Evolutionary conservation across 306 rosid species (phyloP), one percentile per base, ranked within the genome.

Genomic region (Cucurbita argyrosperma): DNA sequence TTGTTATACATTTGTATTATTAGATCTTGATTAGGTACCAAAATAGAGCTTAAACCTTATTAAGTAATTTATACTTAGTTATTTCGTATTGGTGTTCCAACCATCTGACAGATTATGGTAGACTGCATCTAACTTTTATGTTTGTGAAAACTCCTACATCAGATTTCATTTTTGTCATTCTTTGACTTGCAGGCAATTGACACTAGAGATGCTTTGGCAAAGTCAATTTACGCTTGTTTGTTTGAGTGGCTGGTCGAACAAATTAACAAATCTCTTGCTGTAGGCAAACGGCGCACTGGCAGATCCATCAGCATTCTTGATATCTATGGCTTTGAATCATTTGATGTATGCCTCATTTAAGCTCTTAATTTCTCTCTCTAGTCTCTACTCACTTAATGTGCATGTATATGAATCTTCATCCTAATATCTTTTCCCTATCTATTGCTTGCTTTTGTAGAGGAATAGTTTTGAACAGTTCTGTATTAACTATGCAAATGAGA

Each of bases 391-490:
- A 47, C 50, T 52, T 50, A 15, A 52, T 51, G 23, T 21, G 23
- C 23, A 21, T 21, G 23, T 21, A 21, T 21, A 21, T 21, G 23
- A 21, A 21, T 21, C 62, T 49, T 57, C 23, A 63, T 55, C 57
- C 77, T 74, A 58, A 61, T 58, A 74, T 79, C 42, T 76, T 74
- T 64, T 56, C 62, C 67, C 35, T 72, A 16, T 70, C 40, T 14
- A 47, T 47, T 55, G 7, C 35, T 52, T 64, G 19, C 71, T 77
- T 83, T 45, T 76, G 66, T 83, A 95, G 99, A 89, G 96, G 83
- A 95, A 95, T 80, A 91, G 96, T 82, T 89, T 95, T 87, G 99
- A 95, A 84, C 99, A 94, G 80, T 94, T 94, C 86, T 94, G 98
- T 85, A 95, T 95, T 74, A 95, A 95, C 83, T 95, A 95, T 84